phyloP scores from a whole-genome alignment of 352 stramenopile species.

The Aphanomyces invadans region DNA sequence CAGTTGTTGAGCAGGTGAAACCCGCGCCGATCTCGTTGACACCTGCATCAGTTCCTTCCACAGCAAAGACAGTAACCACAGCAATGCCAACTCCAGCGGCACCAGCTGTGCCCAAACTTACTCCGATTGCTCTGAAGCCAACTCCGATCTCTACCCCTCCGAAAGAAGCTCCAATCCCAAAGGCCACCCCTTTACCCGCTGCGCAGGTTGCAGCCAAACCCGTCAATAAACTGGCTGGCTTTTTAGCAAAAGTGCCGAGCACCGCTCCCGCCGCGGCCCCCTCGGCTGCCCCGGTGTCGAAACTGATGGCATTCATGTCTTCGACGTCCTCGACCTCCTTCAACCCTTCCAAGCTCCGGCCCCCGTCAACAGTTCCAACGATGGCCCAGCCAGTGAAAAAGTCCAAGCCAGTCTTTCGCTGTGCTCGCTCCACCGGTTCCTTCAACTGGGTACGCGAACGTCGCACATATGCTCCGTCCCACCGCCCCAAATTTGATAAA shows the following conservation, averaged over 20 bases:
- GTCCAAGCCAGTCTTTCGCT: constrained; percentile 22
- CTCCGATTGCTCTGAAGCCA: constrained; percentile 5
- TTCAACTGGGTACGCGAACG: constrained; percentile 67
- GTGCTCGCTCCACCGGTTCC: constrained; percentile 49
- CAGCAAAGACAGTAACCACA: not conserved
- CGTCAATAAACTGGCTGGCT: constrained; percentile 62
- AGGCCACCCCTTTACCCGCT: constrained; percentile 19
- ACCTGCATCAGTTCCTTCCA: too few species aligned
- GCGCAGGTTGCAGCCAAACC: constrained; percentile 16
- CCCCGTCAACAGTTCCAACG: not conserved
- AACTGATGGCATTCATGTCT: constrained; percentile 70
- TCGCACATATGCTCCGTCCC: constrained; percentile 57
- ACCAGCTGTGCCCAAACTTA: not conserved
- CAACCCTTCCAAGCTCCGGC: not conserved
- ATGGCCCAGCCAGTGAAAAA: not conserved
- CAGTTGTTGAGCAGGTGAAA: too few species aligned
- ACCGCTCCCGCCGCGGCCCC: constrained; percentile 26
- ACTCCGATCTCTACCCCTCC: constrained; percentile 23
- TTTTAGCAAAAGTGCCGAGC: constrained; percentile 65
- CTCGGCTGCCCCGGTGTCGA: constrained; percentile 59
- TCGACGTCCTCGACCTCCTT: constrained; percentile 29
- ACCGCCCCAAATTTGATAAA: constrained; percentile 59
- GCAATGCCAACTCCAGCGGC: not conserved
- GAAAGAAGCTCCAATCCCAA: constrained; percentile 18
- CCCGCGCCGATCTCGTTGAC: too few species aligned